Conservation (phyloP, 2,329 filamentous ascomycete genomes). For the Phialophora expanda region DNA sequence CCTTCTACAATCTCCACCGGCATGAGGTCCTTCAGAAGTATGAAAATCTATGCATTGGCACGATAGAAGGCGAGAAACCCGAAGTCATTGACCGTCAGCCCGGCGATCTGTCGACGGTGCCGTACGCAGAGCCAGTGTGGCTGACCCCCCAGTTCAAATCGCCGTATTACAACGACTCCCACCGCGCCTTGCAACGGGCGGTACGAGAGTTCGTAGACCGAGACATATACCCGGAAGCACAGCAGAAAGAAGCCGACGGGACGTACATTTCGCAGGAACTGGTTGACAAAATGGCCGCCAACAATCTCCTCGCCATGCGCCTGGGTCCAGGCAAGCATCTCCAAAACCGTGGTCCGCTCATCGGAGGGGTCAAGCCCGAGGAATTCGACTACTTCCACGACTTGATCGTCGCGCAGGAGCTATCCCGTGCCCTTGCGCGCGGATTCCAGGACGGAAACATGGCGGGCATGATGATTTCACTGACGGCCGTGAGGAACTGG, state of each 20-base stretch:
- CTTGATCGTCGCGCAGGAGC: slow-evolving; percentile 73
- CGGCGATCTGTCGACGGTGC: slow-evolving; percentile 76
- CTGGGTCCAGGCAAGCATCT: slow-evolving; percentile 70
- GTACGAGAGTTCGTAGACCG: slow-evolving; percentile 69
- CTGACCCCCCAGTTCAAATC: slow-evolving; percentile 75
- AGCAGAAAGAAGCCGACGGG: slow-evolving; percentile 73
- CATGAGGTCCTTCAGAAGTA: slow-evolving; percentile 89
- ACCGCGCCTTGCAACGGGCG: slow-evolving; percentile 69
- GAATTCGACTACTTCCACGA: slow-evolving; percentile 77
- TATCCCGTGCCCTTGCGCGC: slow-evolving; percentile 70
- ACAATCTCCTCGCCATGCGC: slow-evolving; percentile 71
- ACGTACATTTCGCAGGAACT: slow-evolving; percentile 68
- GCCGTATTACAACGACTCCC: slow-evolving; percentile 71
- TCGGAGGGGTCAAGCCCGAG: slow-evolving; percentile 70
- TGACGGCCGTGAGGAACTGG: slow-evolving; percentile 74
- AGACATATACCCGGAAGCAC: slow-evolving; percentile 65
- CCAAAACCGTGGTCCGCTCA: slow-evolving; percentile 65
- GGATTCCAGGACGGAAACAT: slow-evolving; percentile 84
- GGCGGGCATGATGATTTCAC: slow-evolving; percentile 63
- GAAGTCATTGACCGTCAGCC: slow-evolving; percentile 71
- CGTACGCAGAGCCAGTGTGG: slow-evolving; percentile 87
- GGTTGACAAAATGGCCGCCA: slow-evolving; percentile 66
- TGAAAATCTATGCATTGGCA: slow-evolving; percentile 74
- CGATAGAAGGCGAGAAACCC: slow-evolving; percentile 73
- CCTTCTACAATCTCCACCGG: slow-evolving; percentile 81